Evolutionary conservation across 2,329 filamentous ascomycete species (phyloP).

Genomic region (Epichloe aotearoae): DNA sequence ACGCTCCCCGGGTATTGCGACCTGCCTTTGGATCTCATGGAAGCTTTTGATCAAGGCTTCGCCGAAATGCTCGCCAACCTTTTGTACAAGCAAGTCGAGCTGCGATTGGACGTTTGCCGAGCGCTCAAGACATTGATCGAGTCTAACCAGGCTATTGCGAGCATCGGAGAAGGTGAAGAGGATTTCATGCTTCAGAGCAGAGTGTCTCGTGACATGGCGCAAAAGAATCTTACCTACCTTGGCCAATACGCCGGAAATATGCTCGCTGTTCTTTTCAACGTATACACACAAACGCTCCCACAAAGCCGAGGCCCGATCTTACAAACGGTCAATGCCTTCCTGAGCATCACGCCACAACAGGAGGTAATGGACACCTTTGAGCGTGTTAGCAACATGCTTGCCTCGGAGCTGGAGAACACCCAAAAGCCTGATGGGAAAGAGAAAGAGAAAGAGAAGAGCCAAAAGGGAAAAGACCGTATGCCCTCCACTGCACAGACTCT

Average conservation of each 20-base stretch:
- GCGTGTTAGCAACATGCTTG: conserved; percentile 74
- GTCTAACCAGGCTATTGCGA: conserved; percentile 71
- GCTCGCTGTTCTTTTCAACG: conserved; percentile 94
- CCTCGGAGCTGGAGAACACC: conserved; percentile 48
- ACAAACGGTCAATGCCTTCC: conserved; percentile 85
- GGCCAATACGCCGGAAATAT: conserved; percentile 73
- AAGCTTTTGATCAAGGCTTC: conserved; percentile 74
- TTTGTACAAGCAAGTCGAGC: conserved; percentile 79
- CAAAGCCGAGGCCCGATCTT: conserved; percentile 84
- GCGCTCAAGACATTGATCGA: conserved; percentile 79
- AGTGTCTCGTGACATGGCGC: conserved; percentile 60
- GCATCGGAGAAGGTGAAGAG: conserved; percentile 54
- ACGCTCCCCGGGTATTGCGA: conserved; percentile 91
- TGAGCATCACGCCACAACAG: conserved; percentile 68
- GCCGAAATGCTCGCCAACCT: conserved; percentile 86
- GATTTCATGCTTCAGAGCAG: conserved; percentile 66
- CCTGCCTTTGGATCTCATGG: conserved; percentile 63
- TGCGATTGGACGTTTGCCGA: conserved; percentile 78
- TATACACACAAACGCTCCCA: conserved; percentile 91
- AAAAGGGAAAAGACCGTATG: conserved; percentile 55
- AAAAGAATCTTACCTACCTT: conserved; percentile 71
- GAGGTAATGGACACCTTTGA: conserved; percentile 83
- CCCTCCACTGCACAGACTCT: conserved; percentile 88
- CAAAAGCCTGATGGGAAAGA: conserved; percentile 45
- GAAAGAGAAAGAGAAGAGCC: conserved; percentile 42